A percentile compares a stretch with the other conserved stretches of the same genome.
These are phyloP conservation scores for Sugiyamaella sp. DNA, from an alignment of 1,139 yeast species.

Conservation along the genomic window DNA sequence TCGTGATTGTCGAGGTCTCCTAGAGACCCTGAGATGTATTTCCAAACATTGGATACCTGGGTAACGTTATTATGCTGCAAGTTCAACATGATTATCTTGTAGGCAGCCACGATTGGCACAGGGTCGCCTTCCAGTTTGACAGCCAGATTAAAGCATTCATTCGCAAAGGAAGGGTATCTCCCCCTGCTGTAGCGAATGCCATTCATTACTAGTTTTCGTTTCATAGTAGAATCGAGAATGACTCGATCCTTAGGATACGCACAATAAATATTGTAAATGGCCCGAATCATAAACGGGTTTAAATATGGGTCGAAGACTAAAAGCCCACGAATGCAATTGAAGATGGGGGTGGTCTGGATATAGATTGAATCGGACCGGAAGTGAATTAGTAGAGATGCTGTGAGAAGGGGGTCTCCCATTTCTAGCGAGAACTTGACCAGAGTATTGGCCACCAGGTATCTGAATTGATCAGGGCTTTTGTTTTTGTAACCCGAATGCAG, in stretches of 20 bases:
- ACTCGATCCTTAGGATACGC: slow-evolving; percentile 19
- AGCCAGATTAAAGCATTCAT: slow-evolving; percentile 29
- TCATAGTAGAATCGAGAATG: slow-evolving; percentile 15
- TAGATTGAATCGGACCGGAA: slow-evolving; percentile 20
- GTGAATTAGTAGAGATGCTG: slow-evolving; percentile 29
- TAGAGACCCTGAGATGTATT: slow-evolving; percentile 20
- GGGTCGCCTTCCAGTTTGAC: slow-evolving; percentile 26
- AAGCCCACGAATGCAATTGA: slow-evolving; percentile 24
- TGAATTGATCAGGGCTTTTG: not conserved
- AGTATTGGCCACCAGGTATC: slow-evolving; percentile 14
- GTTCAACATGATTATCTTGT: slow-evolving; percentile 27
- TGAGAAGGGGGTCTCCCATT: slow-evolving; percentile 28
- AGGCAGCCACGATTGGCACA: slow-evolving; percentile 28
- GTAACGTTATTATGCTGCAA: slow-evolving; percentile 24
- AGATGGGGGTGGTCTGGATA: slow-evolving; percentile 16
- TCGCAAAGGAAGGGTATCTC: slow-evolving; percentile 31
- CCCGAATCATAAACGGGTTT: slow-evolving; percentile 26
- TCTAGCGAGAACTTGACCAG: slow-evolving; percentile 22
- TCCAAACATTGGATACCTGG: slow-evolving; percentile 28
- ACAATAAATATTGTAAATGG: slow-evolving; percentile 23
- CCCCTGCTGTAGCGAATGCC: slow-evolving; percentile 25
- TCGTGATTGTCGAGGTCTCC: slow-evolving; percentile 23
- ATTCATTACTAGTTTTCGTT: slow-evolving; percentile 25
- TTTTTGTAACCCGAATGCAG: no score
- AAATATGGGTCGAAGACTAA: slow-evolving; percentile 26